Evolutionary conservation across 495 filamentous ascomycete genomes (phyloP), one percentile per base, ranked within the genome.

Genomic region (Lepidopterella palustris): DNA sequence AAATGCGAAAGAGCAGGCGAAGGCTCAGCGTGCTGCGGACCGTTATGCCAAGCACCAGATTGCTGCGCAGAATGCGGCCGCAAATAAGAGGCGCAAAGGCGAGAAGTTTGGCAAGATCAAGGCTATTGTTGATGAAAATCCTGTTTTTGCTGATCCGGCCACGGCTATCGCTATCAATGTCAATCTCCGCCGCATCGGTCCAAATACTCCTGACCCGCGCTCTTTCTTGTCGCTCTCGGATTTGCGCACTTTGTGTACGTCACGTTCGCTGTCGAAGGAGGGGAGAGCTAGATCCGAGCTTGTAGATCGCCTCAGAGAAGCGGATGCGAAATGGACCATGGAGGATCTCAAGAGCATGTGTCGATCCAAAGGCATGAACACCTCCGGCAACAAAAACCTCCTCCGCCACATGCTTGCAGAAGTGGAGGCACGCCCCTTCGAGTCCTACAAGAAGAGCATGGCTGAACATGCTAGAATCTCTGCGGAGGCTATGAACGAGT

Each of bases 191-290:
- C 24, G 28, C 57, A 24, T 57, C 11, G 47, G 25, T 11, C 5
- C 11, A 5, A 49, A 58, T 20, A 47, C 58, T 40, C 26, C 53
- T 1, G 63, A 65, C 42, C 63, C 63, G 4, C 52, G 63, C 20
- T 24, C 25, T 9, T 13, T 26, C 10, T 48, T 65, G 9, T 54
- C 58, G 11, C n/a, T 55, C 27, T 35, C 21, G 6, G 47, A 65
- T 18, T 31, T 65, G 20, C 26, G 58, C 49, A 35, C 32, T 4
- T 27, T 65, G 27, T 65, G 63, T 27, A 40, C 23, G 3, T 11
- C 29, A 0, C 52, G 53, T 20, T 29, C 15, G 21, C 26, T 65
- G 4, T 45, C 51, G 10, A 45, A 8, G 8, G 35, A 57, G 18
- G 58, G 50, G 29, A 28, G 25, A 11, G 9, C n/a, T 25, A 61